phyloP scores from a whole-genome alignment of 2,329 filamentous ascomycete species.

The Uncinocarpus reesii region DNA sequence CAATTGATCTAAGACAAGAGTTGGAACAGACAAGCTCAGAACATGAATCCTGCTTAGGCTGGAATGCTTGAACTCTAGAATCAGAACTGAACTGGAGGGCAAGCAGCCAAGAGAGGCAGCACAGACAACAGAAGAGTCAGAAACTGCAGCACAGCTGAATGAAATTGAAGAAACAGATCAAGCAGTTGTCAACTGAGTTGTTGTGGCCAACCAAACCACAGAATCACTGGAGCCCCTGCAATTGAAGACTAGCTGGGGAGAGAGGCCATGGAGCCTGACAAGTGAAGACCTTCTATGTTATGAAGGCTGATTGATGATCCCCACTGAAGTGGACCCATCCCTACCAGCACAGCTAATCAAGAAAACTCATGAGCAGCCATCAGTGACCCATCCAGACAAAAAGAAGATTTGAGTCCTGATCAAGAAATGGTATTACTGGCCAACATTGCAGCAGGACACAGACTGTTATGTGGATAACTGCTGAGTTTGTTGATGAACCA shows the following conservation, averaged over 20 bases:
- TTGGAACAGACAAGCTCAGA: background rate
- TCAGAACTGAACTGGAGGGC: too few relatives aligned
- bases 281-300: background rate
- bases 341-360: background rate
- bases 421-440: background rate
- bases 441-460: background rate
- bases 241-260: background rate
- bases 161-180: too few relatives aligned
- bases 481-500: background rate
- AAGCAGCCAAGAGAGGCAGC: background rate
- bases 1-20: conserved; percentile 20
- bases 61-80: too few relatives aligned
- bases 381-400: background rate
- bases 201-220: background rate
- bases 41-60: background rate
- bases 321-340: background rate
- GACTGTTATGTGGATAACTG: background rate
- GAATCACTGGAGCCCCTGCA: background rate
- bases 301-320: background rate
- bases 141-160: background rate
- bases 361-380: background rate
- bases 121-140: background rate
- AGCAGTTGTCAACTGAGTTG: background rate
- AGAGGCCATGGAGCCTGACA: background rate
- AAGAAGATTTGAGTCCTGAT: background rate